These are phyloP conservation scores for Zoysia japonica DNA, from an alignment of 176 grass and related monocot genomes.

Conservation along the genomic window DNA sequence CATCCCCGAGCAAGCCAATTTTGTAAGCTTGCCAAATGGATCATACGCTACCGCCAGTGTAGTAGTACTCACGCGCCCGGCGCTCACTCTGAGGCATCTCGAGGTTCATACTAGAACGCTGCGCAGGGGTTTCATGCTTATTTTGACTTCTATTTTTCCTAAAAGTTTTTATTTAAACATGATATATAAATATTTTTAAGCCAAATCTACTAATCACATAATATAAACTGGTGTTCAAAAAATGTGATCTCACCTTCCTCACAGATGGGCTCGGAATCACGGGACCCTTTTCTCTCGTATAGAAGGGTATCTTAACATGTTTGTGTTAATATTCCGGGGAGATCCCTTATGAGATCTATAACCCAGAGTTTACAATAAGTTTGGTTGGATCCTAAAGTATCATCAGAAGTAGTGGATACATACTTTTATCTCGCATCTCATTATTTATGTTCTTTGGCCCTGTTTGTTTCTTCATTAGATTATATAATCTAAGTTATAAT, in stretches of 20 bases:
- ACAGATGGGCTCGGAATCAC: too few relatives aligned
- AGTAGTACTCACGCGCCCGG: conserved; percentile 1
- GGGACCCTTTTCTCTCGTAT: too few relatives aligned
- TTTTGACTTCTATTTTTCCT: too few relatives aligned
- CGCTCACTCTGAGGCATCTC: conserved; percentile 32
- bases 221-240: neutral
- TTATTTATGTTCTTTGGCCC: neutral
- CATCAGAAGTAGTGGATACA: neutral
- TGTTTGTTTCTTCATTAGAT: too few relatives aligned
- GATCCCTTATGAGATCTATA: conserved; percentile 28
- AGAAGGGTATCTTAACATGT: conserved; percentile 1
- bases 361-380: conserved; percentile 25
- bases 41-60: neutral
- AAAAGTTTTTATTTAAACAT: too few relatives aligned
- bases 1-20: conserved; percentile 16
- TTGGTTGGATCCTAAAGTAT: conserved; percentile 39
- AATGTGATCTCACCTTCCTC: neutral
- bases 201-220: too few relatives aligned
- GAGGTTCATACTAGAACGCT: neutral
- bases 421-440: neutral
- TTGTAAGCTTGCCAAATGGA: conserved; percentile 57
- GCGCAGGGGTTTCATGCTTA: too few relatives aligned
- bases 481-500: too few relatives aligned
- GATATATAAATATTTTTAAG: too few relatives aligned
- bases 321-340: conserved; percentile 21